phyloP scores from a whole-genome alignment of 2,329 filamentous ascomycete species.

The Cercospora nicotianae region DNA sequence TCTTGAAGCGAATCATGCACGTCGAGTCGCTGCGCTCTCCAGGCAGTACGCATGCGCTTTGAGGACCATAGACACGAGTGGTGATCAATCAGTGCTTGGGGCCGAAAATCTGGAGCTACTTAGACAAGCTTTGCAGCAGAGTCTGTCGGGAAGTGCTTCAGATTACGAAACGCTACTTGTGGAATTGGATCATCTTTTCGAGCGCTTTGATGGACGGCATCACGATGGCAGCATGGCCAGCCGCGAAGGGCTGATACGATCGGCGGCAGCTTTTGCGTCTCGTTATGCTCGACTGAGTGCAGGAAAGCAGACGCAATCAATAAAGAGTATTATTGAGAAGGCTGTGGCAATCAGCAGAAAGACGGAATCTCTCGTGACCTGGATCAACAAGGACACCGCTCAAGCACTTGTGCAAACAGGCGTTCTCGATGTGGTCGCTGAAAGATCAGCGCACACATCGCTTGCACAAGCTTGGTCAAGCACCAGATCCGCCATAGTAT shows the following conservation, averaged over 20 bases:
- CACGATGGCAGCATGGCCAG: not conserved
- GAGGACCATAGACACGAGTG: not conserved
- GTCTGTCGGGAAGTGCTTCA: constrained; percentile 25
- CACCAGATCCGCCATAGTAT: constrained; percentile 22
- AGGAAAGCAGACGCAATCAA: constrained; percentile 16
- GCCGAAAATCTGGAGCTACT: constrained; percentile 9
- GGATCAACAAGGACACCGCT: constrained; percentile 59
- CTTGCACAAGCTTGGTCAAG: constrained; percentile 31
- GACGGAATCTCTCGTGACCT: constrained; percentile 28
- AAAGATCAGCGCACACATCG: constrained; percentile 52
- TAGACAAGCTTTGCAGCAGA: constrained; percentile 17
- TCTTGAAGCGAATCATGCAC: constrained; percentile 25
- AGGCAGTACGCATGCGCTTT: not conserved
- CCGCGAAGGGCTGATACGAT: constrained; percentile 8
- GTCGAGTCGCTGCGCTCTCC: constrained; percentile 16
- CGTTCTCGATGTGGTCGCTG: constrained; percentile 56
- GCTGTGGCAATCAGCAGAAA: constrained; percentile 24
- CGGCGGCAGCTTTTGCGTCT: constrained; percentile 34
- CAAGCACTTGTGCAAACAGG: constrained; percentile 61
- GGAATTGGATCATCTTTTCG: constrained; percentile 24
- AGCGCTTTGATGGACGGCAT: not conserved
- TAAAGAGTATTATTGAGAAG: constrained; percentile 26
- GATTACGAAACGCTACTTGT: constrained; percentile 34
- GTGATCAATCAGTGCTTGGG: not conserved
- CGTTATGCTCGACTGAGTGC: constrained; percentile 31